phyloP scores from a whole-genome alignment of 768 basidiomycete species.

The Tubosaeta sp. region DNA sequence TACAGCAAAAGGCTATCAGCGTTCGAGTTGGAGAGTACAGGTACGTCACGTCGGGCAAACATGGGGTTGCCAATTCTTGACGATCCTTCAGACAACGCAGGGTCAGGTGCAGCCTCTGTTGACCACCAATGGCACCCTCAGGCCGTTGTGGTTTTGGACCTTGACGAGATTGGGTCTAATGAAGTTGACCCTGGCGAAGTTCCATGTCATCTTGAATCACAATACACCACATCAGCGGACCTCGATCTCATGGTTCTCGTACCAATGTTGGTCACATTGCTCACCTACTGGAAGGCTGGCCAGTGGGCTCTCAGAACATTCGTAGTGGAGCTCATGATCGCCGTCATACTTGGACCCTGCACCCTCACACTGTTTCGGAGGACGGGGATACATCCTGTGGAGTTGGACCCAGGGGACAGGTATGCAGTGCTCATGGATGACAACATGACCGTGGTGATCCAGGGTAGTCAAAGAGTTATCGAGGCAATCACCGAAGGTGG shows the following conservation, averaged over 20 bases:
- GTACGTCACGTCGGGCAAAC: neutral
- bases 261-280: conserved; percentile 10
- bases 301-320: conserved; percentile 3
- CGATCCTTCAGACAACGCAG: neutral
- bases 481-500: conserved; percentile 19
- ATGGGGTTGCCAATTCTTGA: neutral
- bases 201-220: neutral
- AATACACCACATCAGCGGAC: conserved; percentile 10
- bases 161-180: conserved; percentile 3
- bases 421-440: conserved; percentile 21
- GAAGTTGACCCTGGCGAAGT: neutral
- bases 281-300: conserved; percentile 3
- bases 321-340: conserved; percentile 3
- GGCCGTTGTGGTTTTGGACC: conserved; percentile 11
- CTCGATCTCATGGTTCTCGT: conserved; percentile 11
- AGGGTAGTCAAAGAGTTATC: conserved; percentile 11
- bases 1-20: conserved; percentile 6
- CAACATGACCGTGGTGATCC: conserved; percentile 10
- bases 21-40: neutral
- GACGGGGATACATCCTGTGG: conserved; percentile 3
- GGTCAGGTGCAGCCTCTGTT: neutral
- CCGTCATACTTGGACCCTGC: conserved; percentile 16
- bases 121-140: neutral
- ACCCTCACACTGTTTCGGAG: conserved; percentile 14
- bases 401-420: conserved; percentile 4